These are phyloP conservation scores for Zychaea mexicana DNA, from an alignment of 371 early-diverging fungal genomes.

Conservation along the genomic window DNA sequence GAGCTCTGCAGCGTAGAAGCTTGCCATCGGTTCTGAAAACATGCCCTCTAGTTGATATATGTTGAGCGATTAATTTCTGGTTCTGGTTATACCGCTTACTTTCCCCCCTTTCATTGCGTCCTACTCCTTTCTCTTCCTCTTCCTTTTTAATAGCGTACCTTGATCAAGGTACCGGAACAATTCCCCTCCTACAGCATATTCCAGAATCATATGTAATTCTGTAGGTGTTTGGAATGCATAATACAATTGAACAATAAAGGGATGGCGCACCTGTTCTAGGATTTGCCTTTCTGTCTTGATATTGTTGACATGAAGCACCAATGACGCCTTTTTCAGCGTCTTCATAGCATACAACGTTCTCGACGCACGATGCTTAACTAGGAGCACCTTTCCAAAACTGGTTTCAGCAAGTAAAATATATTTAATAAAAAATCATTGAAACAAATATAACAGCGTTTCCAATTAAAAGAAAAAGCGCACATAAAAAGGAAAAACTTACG, in stretches of 20 bases:
- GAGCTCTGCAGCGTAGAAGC: conserved; percentile 85
- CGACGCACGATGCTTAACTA: conserved; percentile 69
- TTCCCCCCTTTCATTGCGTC: not conserved
- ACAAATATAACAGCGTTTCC: not conserved
- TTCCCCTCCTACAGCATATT: conserved; percentile 99
- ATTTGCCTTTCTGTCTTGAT: conserved; percentile 79
- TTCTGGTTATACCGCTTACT: not conserved
- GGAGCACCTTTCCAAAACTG: conserved; percentile 80
- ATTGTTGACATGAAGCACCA: conserved; percentile 74
- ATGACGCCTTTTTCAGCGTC: conserved; percentile 84
- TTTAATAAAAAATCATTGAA: not conserved
- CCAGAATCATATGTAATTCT: conserved; percentile 94
- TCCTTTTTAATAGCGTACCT: too few species aligned
- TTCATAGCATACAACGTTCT: conserved; percentile 88
- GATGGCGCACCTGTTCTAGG: conserved; percentile 76
- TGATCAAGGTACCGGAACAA: conserved; percentile 87
- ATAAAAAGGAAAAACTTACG: conserved; percentile 44
- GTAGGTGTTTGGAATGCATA: conserved; percentile 93
- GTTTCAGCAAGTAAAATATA: not conserved
- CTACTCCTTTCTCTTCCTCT: not conserved
- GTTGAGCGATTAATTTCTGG: not conserved
- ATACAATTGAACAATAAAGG: conserved; percentile 94
- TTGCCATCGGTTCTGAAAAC: conserved; percentile 77
- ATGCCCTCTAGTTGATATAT: conserved; percentile 67
- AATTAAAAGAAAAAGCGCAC: not conserved